A percentile compares a stretch with the other conserved stretches of the same genome.
These are phyloP conservation scores for Sporothrix euskadiensis DNA, from an alignment of 2,329 filamentous ascomycete species.

Conservation along the genomic window DNA sequence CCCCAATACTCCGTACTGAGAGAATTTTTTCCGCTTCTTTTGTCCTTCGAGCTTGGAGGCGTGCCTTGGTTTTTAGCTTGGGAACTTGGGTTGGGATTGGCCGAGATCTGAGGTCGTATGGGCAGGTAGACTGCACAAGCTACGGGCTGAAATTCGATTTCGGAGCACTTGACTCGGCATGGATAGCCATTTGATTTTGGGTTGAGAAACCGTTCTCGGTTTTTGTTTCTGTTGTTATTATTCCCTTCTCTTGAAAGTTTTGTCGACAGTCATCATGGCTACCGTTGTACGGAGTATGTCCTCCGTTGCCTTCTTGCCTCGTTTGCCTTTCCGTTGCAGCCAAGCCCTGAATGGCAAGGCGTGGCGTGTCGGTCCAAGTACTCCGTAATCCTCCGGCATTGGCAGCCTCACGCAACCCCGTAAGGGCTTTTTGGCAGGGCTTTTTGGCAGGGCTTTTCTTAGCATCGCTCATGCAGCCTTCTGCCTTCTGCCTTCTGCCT, in stretches of 20 bases:
- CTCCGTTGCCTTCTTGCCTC: background rate
- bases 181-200: background rate
- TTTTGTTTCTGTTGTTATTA: background rate
- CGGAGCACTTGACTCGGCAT: background rate
- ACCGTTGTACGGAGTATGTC: background rate
- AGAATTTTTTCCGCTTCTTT: background rate
- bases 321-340: background rate
- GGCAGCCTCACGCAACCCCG: background rate
- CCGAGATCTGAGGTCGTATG: background rate
- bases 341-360: background rate
- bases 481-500: background rate
- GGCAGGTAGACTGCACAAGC: background rate
- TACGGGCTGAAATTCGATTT: background rate
- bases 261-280: too few relatives aligned
- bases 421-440: background rate
- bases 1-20: background rate
- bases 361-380: slow-evolving; percentile 7
- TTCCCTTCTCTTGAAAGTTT: background rate
- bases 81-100: background rate
- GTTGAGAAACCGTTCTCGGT: background rate
- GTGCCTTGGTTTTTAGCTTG: slow-evolving; percentile 16
- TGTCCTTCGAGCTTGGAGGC: background rate
- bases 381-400: background rate
- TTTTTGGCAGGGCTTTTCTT: background rate
- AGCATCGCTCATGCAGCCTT: background rate